phyloP scores from a whole-genome alignment of 441 rosid species.

The Populus trichocarpa region DNA sequence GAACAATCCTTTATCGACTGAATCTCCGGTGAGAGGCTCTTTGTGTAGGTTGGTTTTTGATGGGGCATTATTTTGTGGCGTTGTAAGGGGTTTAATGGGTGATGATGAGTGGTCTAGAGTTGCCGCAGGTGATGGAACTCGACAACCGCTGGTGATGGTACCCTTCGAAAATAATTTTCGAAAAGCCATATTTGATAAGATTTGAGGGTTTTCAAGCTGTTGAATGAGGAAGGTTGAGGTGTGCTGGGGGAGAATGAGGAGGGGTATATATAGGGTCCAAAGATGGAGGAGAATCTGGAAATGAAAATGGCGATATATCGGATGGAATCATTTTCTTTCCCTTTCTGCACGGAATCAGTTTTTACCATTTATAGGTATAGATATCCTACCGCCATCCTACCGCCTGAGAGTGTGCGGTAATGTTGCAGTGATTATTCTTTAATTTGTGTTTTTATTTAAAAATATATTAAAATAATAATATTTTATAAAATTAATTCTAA shows the following conservation, averaged over 20 bases:
- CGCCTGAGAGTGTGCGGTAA: too few species aligned
- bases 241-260: background rate
- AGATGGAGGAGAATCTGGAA: constrained; percentile 8
- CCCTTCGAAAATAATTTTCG: constrained; percentile 40
- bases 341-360: background rate
- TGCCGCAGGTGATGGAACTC: constrained; percentile 19
- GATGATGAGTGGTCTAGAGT: constrained; percentile 10
- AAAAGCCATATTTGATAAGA: constrained; percentile 48
- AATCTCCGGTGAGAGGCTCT: constrained; percentile 38
- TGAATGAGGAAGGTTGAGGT: background rate
- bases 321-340: background rate
- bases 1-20: constrained; percentile 30
- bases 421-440: too few species aligned
- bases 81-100: background rate
- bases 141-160: constrained; percentile 23
- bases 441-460: too few species aligned
- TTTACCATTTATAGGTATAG: background rate
- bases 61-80: constrained; percentile 8
- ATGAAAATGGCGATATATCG: background rate
- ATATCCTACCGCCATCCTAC: too few species aligned
- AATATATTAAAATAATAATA: too few species aligned
- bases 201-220: background rate
- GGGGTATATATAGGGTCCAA: constrained; percentile 45
- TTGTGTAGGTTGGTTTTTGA: constrained; percentile 25
- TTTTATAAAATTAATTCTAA: too few species aligned